Evolutionary conservation across 2,329 filamentous ascomycete genomes (phyloP).

Genomic region (Alternaria sp.): DNA sequence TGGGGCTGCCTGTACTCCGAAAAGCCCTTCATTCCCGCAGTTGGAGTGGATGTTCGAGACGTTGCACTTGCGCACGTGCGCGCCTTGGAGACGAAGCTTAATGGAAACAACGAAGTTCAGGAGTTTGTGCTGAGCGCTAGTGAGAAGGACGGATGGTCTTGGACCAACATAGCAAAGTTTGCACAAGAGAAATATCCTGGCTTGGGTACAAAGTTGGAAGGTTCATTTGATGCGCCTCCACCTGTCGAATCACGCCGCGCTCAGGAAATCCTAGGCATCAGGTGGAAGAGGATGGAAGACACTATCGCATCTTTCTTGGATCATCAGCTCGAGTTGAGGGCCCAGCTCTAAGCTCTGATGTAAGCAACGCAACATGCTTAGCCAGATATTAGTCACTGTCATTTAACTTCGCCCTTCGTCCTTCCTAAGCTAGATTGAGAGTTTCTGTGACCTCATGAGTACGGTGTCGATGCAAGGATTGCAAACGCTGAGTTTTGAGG

Average conservation of each 20-base stretch:
- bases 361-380: neutral
- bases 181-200: slow-evolving; percentile 25
- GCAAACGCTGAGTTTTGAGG: no score
- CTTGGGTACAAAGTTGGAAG: slow-evolving; percentile 17
- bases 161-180: slow-evolving; percentile 25
- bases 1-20: slow-evolving; percentile 15
- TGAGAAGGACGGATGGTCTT: slow-evolving; percentile 18
- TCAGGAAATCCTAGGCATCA: slow-evolving; percentile 24
- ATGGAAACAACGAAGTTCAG: neutral
- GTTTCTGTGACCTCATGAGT: no score
- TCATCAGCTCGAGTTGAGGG: neutral
- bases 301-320: neutral
- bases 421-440: no score
- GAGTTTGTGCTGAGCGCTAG: neutral
- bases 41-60: slow-evolving; percentile 36
- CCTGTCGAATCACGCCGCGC: slow-evolving; percentile 21
- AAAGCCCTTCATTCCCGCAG: slow-evolving; percentile 21
- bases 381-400: neutral
- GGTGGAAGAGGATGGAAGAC: slow-evolving; percentile 23
- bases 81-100: slow-evolving; percentile 13
- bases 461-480: no score
- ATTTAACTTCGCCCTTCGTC: neutral
- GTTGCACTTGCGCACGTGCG: slow-evolving; percentile 38
- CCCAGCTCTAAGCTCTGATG: neutral
- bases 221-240: slow-evolving; percentile 9